Conservation (phyloP, 192 early-diverging fungal species). For the Coemansia sp. region DNA sequence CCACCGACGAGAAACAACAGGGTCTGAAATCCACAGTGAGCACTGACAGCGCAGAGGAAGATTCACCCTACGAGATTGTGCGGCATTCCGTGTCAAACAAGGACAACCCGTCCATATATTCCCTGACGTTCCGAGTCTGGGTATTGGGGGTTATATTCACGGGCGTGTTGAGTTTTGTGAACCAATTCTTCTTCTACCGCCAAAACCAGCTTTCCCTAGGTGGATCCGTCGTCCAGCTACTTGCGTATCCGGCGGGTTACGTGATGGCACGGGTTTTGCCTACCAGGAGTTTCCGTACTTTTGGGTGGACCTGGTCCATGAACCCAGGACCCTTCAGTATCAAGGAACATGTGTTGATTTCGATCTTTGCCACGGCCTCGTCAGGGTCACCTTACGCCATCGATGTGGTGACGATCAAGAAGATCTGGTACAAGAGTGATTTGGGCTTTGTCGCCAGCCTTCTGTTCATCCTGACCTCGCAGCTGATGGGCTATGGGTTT, state of each 20-base stretch:
- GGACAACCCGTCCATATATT: conserved; percentile 58
- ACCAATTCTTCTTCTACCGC: conserved; percentile 82
- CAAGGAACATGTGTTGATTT: conserved; percentile 83
- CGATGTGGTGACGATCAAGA: conserved; percentile 65
- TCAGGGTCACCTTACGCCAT: conserved; percentile 67
- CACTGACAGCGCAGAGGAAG: conserved; percentile 12
- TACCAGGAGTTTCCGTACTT: conserved; percentile 40
- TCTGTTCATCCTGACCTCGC: conserved; percentile 65
- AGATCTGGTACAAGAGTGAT: conserved; percentile 62
- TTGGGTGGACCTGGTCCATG: conserved; percentile 51
- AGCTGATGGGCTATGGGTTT: conserved; percentile 59
- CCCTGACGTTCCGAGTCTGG: conserved; percentile 67
- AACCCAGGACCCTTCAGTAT: conserved; percentile 82
- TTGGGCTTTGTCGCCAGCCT: conserved; percentile 62
- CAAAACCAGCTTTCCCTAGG: conserved; percentile 69
- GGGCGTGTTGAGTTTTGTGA: conserved; percentile 56
- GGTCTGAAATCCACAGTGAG: neutral
- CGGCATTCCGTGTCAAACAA: conserved; percentile 61
- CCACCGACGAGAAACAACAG: too few relatives aligned
- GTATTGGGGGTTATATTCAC: conserved; percentile 64
- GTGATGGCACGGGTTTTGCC: conserved; percentile 59
- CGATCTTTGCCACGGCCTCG: conserved; percentile 67
- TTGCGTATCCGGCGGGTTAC: conserved; percentile 68
- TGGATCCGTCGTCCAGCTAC: conserved; percentile 63
- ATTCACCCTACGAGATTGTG: conserved; percentile 59